These are phyloP conservation scores for Mycena floridula DNA, from an alignment of 768 basidiomycete species.

Conservation along the genomic window DNA sequence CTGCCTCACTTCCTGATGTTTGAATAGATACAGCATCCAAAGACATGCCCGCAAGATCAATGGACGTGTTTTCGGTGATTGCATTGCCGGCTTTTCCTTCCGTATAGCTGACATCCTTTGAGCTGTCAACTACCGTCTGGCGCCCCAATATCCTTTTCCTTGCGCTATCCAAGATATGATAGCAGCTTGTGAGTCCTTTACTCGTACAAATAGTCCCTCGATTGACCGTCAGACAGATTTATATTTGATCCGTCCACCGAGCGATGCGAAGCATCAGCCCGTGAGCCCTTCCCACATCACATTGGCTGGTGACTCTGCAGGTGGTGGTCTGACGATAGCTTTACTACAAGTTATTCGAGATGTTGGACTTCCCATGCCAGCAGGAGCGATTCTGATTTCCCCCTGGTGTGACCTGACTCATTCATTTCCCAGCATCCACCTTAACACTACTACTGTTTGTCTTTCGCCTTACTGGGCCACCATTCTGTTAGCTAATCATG, in stretches of 20 bases:
- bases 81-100: slow-evolving; percentile 1
- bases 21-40: slow-evolving; percentile 61
- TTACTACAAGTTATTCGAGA: slow-evolving; percentile 88
- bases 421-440: slow-evolving; percentile 84
- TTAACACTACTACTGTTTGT: slow-evolving; percentile 77
- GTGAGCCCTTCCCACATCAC: slow-evolving; percentile 80
- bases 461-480: too few species aligned
- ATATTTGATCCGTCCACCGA: slow-evolving; percentile 85
- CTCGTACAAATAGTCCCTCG: background rate
- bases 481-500: background rate
- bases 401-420: slow-evolving; percentile 94
- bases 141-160: slow-evolving; percentile 96
- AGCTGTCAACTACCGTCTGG: slow-evolving; percentile 82
- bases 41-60: slow-evolving; percentile 89
- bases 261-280: slow-evolving; percentile 67
- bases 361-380: slow-evolving; percentile 70
- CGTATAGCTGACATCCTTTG: too few species aligned
- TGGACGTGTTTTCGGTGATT: slow-evolving; percentile 76
- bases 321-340: slow-evolving; percentile 81
- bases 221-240: slow-evolving; percentile 46
- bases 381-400: slow-evolving; percentile 84
- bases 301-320: slow-evolving; percentile 88
- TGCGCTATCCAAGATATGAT: slow-evolving; percentile 86
- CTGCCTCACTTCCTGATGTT: slow-evolving; percentile 3
- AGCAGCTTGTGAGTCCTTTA: slow-evolving; percentile 63